Evolutionary conservation across 257 asterid species (phyloP), one percentile per base, ranked within the genome.

Genomic region (Gentiana dahurica): DNA sequence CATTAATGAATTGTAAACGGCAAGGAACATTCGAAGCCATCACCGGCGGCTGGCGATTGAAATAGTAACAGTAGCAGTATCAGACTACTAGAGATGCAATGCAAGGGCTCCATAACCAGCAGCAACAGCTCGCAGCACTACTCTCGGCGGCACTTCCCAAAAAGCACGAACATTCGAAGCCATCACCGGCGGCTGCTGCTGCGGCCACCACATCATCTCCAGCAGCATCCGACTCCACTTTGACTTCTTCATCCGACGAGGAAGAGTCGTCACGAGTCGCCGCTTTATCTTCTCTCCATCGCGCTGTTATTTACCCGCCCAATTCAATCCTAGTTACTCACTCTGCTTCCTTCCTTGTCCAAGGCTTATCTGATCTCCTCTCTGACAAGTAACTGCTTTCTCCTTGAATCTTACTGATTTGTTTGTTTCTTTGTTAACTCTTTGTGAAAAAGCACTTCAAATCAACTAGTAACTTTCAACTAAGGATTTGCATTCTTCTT

Each of bases 81-180:
- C 24, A 24, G 24, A 24, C 24, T 24, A 34, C 63, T 36, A 43
- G 59, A 60, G 62, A 65, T 58, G 70, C 65, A 43, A 91, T 87
- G 96, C 98, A 85, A 74, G 94, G 95, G 64, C 94, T 89, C 76
- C 97, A 86, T 77, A 95, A 85, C 74, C 98, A 87, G 35, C 98
- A 85, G 61, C 96, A 85, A 73, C 97, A 91, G 69, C 83, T 91
- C 56, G 95, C 86, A 66, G 92, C 97, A 64, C 95, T 91, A 65
- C 88, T 91, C 51, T 68, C 98, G 54, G 95, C 95, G 63, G 95
- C 98, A 60, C 89, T 85, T 51, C 92, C 95, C 33, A 83, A 80
- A 63, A 58, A 63, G 57, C 89, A 74, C 73, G 89, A 76, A 59
- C 61, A 89, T 57, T 65, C 89, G 13, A 73, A 73, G 56, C 57